phyloP scores from a whole-genome alignment of 208 protist genomes.

The Trypanosoma scelopori region DNA sequence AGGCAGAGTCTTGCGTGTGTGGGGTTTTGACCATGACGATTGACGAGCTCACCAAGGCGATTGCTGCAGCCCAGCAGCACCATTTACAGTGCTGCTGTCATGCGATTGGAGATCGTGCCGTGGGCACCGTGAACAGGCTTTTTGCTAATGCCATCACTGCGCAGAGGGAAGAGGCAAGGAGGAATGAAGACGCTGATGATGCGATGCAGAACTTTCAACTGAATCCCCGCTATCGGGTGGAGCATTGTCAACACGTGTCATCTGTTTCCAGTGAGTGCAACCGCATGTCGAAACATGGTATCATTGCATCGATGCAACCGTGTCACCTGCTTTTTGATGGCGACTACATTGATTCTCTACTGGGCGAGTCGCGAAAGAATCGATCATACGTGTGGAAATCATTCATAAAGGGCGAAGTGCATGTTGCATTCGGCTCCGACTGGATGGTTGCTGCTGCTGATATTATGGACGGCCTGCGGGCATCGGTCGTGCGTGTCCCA shows the following conservation, averaged over 20 bases:
- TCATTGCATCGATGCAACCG: constrained; percentile 80
- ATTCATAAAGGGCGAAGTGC: constrained; percentile 34
- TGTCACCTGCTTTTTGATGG: constrained; percentile 61
- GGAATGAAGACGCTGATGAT: neutral
- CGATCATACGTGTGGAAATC: constrained; percentile 55
- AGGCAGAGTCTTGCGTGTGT: constrained; percentile 31
- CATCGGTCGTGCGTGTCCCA: constrained; percentile 53
- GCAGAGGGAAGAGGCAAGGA: neutral
- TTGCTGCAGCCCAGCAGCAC: constrained; percentile 29
- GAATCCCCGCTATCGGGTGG: constrained; percentile 52
- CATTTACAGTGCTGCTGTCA: constrained; percentile 52
- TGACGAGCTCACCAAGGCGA: constrained; percentile 31
- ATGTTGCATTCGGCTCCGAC: constrained; percentile 57
- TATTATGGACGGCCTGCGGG: constrained; percentile 49
- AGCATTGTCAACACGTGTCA: constrained; percentile 66
- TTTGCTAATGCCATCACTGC: neutral
- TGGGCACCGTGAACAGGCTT: constrained; percentile 48
- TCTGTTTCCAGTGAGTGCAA: constrained; percentile 30
- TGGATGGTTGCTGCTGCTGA: constrained; percentile 62
- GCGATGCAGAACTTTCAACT: constrained; percentile 22
- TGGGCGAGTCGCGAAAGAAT: constrained; percentile 37
- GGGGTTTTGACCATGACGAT: constrained; percentile 43
- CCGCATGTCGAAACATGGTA: constrained; percentile 40
- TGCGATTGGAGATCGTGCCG: constrained; percentile 66
- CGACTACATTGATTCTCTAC: constrained; percentile 48